Evolutionary conservation across 768 basidiomycete genomes (phyloP).

Genomic region (Boletus rubroflammeus): DNA sequence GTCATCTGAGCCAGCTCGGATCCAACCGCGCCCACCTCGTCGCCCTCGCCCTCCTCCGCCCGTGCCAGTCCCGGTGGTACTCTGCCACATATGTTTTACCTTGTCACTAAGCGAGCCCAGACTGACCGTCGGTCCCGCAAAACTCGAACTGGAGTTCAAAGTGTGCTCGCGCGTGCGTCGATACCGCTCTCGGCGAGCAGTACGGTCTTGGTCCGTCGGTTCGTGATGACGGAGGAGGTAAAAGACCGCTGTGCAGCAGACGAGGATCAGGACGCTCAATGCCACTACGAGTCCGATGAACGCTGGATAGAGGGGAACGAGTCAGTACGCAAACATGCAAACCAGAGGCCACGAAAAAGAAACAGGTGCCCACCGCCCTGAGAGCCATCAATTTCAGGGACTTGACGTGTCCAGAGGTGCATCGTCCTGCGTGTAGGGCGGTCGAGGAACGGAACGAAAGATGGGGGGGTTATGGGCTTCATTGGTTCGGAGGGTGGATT

Average conservation of each 20-base stretch:
- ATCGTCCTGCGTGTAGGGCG: background rate
- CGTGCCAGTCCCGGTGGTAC: constrained; percentile 2
- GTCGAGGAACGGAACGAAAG: background rate
- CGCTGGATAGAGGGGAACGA: constrained; percentile 25
- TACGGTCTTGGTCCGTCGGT: constrained; percentile 39
- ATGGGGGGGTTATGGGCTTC: background rate
- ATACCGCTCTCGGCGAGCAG: constrained; percentile 31
- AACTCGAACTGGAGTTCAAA: constrained; percentile 11
- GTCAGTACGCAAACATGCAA: background rate
- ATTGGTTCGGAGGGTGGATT: background rate
- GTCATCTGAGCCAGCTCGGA: constrained; percentile 46
- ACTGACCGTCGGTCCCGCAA: constrained; percentile 9
- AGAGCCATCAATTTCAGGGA: constrained; percentile 50
- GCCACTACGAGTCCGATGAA: constrained; percentile 61
- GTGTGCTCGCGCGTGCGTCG: constrained; percentile 26
- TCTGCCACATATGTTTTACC: constrained; percentile 26
- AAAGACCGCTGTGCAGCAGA: constrained; percentile 50
- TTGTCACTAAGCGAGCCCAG: constrained; percentile 26
- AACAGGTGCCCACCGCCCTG: constrained; percentile 38
- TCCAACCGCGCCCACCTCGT: constrained; percentile 44
- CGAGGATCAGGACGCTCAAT: constrained; percentile 51
- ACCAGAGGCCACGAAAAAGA: background rate
- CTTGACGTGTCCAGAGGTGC: constrained; percentile 24
- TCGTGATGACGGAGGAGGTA: constrained; percentile 53
- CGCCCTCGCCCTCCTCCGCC: constrained; percentile 7